Percentiles rank a stretch among this genome's conserved stretches.
These are phyloP conservation scores for Xylaria cubensis DNA, from an alignment of 495 filamentous ascomycete species.

Conservation along the genomic window DNA sequence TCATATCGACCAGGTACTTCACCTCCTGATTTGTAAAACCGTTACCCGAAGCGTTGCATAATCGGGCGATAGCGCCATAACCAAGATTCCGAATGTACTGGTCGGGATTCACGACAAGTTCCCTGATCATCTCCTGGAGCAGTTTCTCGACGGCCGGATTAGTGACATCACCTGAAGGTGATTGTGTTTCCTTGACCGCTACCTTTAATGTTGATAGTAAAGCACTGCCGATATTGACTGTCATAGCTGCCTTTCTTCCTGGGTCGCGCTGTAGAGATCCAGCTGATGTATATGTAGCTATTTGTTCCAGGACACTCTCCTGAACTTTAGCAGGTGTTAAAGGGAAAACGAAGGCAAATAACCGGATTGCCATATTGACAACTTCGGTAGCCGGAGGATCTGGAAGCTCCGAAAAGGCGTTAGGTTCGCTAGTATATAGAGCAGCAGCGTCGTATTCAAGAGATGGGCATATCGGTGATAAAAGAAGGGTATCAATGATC, in stretches of 20 bases:
- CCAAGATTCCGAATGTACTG: constrained; percentile 85
- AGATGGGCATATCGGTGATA: constrained; percentile 80
- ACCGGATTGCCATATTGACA: constrained; percentile 88
- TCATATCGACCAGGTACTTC: constrained; percentile 89
- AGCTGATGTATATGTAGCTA: constrained; percentile 84
- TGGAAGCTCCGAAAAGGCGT: constrained; percentile 56
- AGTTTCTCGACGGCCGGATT: constrained; percentile 81
- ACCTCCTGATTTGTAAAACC: constrained; percentile 87
- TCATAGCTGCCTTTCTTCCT: constrained; percentile 86
- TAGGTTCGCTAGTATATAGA: constrained; percentile 67
- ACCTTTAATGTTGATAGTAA: constrained; percentile 82
- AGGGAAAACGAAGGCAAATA: constrained; percentile 90
- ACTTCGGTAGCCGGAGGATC: constrained; percentile 92
- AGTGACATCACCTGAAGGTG: constrained; percentile 74
- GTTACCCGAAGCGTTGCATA: constrained; percentile 90
- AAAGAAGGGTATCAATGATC: constrained; percentile 70
- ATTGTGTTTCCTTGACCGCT: constrained; percentile 77
- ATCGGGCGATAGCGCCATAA: constrained; percentile 84
- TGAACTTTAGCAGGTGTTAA: constrained; percentile 89
- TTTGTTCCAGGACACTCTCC: constrained; percentile 92
- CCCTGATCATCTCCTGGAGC: constrained; percentile 82
- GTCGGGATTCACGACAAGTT: constrained; percentile 80
- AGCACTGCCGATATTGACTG: constrained; percentile 86
- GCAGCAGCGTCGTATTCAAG: constrained; percentile 89
- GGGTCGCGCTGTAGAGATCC: constrained; percentile 82